Percentiles rank a stretch among this genome's conserved stretches.
phyloP scores from a whole-genome alignment of 2,329 filamentous ascomycete genomes.

The Bipolaris gigantea region DNA sequence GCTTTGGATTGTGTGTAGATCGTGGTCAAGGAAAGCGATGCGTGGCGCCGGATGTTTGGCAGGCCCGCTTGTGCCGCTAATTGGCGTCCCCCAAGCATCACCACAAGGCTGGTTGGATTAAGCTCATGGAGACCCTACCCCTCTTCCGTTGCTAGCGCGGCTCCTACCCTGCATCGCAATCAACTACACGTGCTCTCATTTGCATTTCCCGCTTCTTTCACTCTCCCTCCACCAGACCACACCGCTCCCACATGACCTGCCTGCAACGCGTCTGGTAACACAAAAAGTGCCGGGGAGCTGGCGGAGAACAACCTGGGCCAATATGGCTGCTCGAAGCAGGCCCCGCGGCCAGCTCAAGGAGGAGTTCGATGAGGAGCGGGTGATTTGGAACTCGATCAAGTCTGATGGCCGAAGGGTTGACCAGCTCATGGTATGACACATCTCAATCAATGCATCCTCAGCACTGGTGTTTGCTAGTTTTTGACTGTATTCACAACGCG shows the following conservation, averaged over 20 bases:
- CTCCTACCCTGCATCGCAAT: constrained; percentile 19
- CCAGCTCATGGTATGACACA: constrained; percentile 49
- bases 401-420: constrained; percentile 51
- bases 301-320: constrained; percentile 14
- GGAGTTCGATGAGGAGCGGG: constrained; percentile 54
- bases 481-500: constrained; percentile 1
- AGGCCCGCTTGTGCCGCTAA: constrained; percentile 14
- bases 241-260: constrained; percentile 12
- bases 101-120: constrained; percentile 25
- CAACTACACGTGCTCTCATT: constrained; percentile 8
- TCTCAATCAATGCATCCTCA: background rate
- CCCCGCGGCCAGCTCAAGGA: constrained; percentile 51
- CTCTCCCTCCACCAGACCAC: constrained; percentile 1
- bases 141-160: constrained; percentile 27
- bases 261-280: constrained; percentile 12
- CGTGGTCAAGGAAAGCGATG: constrained; percentile 13
- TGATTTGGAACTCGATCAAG: constrained; percentile 54
- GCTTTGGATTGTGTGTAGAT: background rate
- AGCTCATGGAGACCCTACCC: constrained; percentile 23
- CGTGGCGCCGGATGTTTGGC: constrained; percentile 18
- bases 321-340: constrained; percentile 52
- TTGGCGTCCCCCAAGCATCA: constrained; percentile 16
- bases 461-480: background rate
- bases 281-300: constrained; percentile 13
- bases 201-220: constrained; percentile 7